phyloP scores from a whole-genome alignment of 192 early-diverging fungal genomes.

The Podila clonocystis region DNA sequence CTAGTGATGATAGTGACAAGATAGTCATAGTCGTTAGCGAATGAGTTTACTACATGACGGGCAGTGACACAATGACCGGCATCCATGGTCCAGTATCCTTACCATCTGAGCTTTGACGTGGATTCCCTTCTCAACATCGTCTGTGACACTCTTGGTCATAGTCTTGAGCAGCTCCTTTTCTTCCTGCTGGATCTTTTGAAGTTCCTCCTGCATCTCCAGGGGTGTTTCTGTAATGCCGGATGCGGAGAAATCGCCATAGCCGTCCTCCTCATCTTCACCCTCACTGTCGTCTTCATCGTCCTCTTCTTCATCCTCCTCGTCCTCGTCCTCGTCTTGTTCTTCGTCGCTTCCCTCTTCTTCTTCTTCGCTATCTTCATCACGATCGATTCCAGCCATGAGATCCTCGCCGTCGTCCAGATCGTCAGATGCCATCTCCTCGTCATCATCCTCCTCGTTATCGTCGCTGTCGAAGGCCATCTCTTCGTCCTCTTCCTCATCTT shows the following conservation, averaged over 20 bases:
- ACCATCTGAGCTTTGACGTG: constrained; percentile 92
- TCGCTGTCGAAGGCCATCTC: constrained; percentile 26
- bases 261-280: constrained; percentile 57
- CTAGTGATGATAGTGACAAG: constrained; percentile 31
- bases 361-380: constrained; percentile 31
- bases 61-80: too few species aligned
- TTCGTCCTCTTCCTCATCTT: constrained; percentile 52
- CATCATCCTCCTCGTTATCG: constrained; percentile 60
- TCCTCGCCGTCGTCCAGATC: constrained; percentile 60
- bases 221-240: constrained; percentile 43
- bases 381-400: constrained; percentile 57
- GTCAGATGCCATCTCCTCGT: constrained; percentile 25
- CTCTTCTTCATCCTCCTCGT: constrained; percentile 41
- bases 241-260: constrained; percentile 32
- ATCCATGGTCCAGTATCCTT: constrained; percentile 14
- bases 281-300: constrained; percentile 50
- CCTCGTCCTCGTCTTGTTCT: constrained; percentile 42
- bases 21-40: neutral
- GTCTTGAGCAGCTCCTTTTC: constrained; percentile 85
- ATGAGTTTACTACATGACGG: too few species aligned
- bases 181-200: constrained; percentile 81
- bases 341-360: constrained; percentile 44
- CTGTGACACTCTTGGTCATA: constrained; percentile 76
- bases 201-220: constrained; percentile 62
- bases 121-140: constrained; percentile 91